phyloP scores from a whole-genome alignment of 179 eudicot species.

The Patellifolia procumbens region DNA sequence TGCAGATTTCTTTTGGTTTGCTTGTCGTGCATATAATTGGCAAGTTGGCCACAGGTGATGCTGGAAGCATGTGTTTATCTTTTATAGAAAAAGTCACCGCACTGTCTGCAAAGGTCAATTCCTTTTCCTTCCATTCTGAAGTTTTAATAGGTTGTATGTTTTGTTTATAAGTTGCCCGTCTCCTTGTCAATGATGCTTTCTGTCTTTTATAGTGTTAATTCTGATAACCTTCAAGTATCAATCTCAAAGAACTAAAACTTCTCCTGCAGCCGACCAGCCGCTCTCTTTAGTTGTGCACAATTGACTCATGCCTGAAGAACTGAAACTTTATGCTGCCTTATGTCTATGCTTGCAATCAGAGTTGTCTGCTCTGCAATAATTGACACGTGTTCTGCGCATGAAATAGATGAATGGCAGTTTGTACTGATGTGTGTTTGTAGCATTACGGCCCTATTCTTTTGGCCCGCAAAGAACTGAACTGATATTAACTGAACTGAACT shows the following conservation, averaged over 20 bases:
- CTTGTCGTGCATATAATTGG: conserved; percentile 63
- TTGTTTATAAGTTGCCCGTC: neutral
- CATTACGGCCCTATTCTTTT: too few species aligned
- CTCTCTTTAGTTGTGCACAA: neutral
- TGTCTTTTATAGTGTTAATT: neutral
- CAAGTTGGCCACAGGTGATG: conserved; percentile 58
- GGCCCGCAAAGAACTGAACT: too few species aligned
- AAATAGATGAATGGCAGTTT: neutral
- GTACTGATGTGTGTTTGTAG: neutral
- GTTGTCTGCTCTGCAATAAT: neutral
- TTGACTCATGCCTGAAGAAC: neutral
- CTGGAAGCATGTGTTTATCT: conserved; percentile 67
- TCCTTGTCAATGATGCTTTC: neutral
- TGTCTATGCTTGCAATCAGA: too few species aligned
- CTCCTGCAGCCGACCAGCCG: neutral
- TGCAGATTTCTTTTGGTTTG: conserved; percentile 78
- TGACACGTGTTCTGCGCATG: neutral
- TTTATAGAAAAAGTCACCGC: conserved; percentile 53
- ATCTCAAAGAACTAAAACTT: neutral
- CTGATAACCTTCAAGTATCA: neutral
- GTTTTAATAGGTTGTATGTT: neutral
- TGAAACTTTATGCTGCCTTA: too few species aligned
- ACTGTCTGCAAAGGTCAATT: conserved; percentile 61
- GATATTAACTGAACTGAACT: too few species aligned
- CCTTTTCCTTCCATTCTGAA: conserved; percentile 13